phyloP scores from a whole-genome alignment of 2,329 filamentous ascomycete genomes.

The Alternaria gansuensis region DNA sequence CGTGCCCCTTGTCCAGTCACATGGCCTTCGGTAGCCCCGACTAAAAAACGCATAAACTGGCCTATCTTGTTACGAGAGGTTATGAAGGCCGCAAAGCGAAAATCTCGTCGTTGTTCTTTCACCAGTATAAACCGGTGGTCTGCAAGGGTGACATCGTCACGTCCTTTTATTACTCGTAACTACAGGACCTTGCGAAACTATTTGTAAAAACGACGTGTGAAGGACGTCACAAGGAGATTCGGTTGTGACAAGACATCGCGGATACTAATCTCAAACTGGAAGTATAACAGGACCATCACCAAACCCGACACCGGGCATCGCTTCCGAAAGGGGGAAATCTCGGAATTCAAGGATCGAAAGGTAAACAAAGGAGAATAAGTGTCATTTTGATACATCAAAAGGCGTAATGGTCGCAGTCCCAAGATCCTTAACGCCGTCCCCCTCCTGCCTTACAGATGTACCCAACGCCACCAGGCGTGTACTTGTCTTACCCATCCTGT shows the following conservation, averaged over 20 bases:
- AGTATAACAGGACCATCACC: background rate
- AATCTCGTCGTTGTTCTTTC: background rate
- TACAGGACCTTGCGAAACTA: background rate
- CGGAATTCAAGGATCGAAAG: background rate
- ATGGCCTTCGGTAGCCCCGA: background rate
- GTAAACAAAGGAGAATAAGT: background rate
- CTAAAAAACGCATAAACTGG: background rate
- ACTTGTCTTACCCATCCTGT: background rate
- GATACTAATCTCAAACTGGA: background rate
- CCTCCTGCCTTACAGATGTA: background rate
- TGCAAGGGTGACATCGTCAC: background rate
- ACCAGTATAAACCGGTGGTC: too few species aligned
- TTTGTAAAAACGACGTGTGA: background rate
- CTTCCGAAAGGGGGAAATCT: too few species aligned
- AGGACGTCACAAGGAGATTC: background rate
- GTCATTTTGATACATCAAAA: background rate
- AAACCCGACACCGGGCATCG: background rate
- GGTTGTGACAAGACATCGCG: background rate
- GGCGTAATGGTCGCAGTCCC: background rate
- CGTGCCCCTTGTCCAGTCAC: background rate
- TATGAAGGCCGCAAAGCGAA: too few species aligned
- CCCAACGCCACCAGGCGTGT: background rate
- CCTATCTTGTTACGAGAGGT: too few species aligned
- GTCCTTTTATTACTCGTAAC: background rate
- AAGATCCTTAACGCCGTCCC: constrained; percentile 1